phyloP scores from a whole-genome alignment of 192 early-diverging fungal genomes.

The Tieghemiomyces parasiticus region DNA sequence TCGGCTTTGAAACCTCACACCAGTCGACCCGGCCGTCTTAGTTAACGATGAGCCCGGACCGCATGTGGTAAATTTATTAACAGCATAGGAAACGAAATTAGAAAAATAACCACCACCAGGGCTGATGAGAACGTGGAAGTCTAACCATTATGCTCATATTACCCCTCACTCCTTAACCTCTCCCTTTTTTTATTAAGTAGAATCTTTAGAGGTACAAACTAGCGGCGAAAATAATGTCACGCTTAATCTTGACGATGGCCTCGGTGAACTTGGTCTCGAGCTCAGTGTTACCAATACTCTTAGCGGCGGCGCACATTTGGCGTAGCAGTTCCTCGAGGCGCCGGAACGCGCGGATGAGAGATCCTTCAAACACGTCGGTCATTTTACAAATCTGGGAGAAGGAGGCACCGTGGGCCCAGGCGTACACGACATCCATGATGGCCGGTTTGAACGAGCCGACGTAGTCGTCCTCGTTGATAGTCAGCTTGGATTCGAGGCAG shows the following conservation, averaged over 20 bases:
- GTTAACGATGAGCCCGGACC: too few species aligned
- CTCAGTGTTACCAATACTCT: slow-evolving; percentile 86
- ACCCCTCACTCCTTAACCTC: too few species aligned
- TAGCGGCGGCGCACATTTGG: slow-evolving; percentile 81
- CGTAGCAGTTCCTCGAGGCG: slow-evolving; percentile 80
- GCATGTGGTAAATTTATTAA: too few species aligned
- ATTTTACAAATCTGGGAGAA: slow-evolving; percentile 90
- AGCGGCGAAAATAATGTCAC: slow-evolving; percentile 94
- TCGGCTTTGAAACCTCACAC: too few species aligned
- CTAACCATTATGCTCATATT: too few species aligned
- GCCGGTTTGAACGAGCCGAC: slow-evolving; percentile 69
- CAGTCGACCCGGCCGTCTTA: too few species aligned
- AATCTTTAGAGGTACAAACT: slow-evolving; percentile 87
- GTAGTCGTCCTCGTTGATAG: slow-evolving; percentile 79
- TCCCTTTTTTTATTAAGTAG: too few species aligned
- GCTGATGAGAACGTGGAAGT: too few species aligned
- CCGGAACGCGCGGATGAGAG: slow-evolving; percentile 76
- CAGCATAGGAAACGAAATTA: too few species aligned
- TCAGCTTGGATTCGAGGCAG: slow-evolving; percentile 75
- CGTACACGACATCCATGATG: slow-evolving; percentile 89
- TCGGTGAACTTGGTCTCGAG: slow-evolving; percentile 90
- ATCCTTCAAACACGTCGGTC: slow-evolving; percentile 92
- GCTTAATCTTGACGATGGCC: slow-evolving; percentile 81
- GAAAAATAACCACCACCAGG: too few species aligned
- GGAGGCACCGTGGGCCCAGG: slow-evolving; percentile 82